phyloP scores from a whole-genome alignment of 345 rosid genomes.

The Arabis alpina region DNA sequence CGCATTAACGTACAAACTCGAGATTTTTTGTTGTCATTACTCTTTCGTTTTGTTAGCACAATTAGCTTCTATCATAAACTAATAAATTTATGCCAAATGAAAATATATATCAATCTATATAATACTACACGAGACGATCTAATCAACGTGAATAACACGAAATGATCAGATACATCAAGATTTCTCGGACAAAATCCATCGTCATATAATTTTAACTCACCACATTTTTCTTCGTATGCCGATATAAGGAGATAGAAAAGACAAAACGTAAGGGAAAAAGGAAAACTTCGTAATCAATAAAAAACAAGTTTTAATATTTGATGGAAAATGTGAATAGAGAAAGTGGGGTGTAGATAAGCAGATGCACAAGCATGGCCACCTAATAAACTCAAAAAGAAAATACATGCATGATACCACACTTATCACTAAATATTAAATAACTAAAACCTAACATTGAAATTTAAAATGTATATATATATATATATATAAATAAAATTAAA shows the following conservation, averaged over 20 bases:
- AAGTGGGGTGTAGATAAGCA: slow-evolving; percentile 43
- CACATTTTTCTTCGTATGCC: not conserved
- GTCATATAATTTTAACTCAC: slow-evolving; percentile 6
- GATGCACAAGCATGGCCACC: slow-evolving; percentile 47
- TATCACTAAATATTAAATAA: slow-evolving; percentile 33
- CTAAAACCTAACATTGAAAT: slow-evolving; percentile 29
- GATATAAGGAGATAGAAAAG: not conserved
- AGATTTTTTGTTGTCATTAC: not conserved
- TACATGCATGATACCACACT: slow-evolving; percentile 44
- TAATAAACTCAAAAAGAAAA: slow-evolving; percentile 41
- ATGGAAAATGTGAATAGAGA: slow-evolving; percentile 25
- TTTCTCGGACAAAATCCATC: slow-evolving; percentile 5
- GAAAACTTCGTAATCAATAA: not conserved
- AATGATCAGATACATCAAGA: slow-evolving; percentile 11
- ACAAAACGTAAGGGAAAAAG: slow-evolving; percentile 11
- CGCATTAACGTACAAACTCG: slow-evolving; percentile 8
- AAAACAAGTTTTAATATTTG: slow-evolving; percentile 10
- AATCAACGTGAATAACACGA: slow-evolving; percentile 7
- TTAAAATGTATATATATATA: not conserved
- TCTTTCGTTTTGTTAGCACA: not conserved
- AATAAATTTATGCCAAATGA: not conserved
- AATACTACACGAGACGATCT: not conserved
- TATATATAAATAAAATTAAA: slow-evolving; percentile 18
- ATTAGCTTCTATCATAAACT: not conserved
- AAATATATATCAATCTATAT: not conserved